Percentiles rank a stretch among this genome's conserved stretches.
These are phyloP conservation scores for Clathrus columnatus DNA, from an alignment of 768 basidiomycete species.

Conservation along the genomic window DNA sequence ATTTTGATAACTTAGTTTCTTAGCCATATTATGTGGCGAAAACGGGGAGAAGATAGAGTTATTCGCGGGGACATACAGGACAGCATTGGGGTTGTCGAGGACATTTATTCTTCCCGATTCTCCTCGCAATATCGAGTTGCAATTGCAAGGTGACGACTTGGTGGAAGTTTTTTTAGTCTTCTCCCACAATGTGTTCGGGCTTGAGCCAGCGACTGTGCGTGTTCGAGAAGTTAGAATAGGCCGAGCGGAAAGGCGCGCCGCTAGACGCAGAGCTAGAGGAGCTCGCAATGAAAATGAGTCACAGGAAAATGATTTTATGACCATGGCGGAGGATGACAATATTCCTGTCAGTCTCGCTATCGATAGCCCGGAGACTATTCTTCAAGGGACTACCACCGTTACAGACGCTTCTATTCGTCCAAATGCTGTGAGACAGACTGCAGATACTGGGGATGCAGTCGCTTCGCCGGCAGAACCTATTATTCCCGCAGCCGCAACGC, in stretches of 20 bases:
- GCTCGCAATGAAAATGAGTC: conserved; percentile 43
- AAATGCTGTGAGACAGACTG: conserved; percentile 9
- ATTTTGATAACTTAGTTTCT: conserved; percentile 45
- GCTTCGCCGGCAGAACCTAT: conserved; percentile 19
- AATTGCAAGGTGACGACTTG: conserved; percentile 86
- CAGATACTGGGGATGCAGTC: conserved; percentile 11
- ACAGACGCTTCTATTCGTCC: conserved; percentile 16
- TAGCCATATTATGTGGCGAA: conserved; percentile 88
- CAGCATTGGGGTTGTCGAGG: conserved; percentile 83
- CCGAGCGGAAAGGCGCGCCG: conserved; percentile 77
- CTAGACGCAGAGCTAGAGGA: conserved; percentile 70
- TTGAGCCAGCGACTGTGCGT: conserved; percentile 87
- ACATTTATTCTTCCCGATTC: conserved; percentile 92
- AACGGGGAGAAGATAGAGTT: conserved; percentile 90
- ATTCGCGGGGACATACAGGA: conserved; percentile 84
- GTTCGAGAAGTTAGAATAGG: conserved; percentile 92
- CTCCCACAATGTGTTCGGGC: conserved; percentile 83
- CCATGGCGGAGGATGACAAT: conserved; percentile 39
- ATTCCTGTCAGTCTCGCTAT: conserved; percentile 58
- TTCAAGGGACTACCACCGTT: conserved; percentile 34
- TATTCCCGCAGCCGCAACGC: conserved; percentile 26
- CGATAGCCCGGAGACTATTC: conserved; percentile 37
- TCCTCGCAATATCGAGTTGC: conserved; percentile 76
- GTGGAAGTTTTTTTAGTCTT: conserved; percentile 90
- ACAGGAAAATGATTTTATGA: not conserved